A percentile compares a stretch with the other conserved stretches of the same genome.
Conservation (phyloP, 306 rosid species). For the Castanea crenata region DNA sequence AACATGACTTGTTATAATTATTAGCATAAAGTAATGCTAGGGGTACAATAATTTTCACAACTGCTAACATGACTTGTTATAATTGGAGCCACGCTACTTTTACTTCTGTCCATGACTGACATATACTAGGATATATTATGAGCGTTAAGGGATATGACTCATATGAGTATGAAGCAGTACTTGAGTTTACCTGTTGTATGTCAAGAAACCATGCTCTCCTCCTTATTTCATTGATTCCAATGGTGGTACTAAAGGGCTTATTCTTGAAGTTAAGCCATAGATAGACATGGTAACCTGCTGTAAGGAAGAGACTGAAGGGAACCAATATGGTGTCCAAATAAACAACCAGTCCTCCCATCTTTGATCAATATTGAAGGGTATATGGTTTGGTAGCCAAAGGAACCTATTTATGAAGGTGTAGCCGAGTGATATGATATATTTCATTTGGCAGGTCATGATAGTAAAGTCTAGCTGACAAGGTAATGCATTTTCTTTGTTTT, state of each 20-base stretch:
- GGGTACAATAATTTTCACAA: too few species aligned
- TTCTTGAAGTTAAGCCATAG: constrained; percentile 61
- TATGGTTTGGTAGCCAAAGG: neutral
- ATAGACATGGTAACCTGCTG: constrained; percentile 63
- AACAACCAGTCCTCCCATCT: constrained; percentile 42
- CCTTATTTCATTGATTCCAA: constrained; percentile 44
- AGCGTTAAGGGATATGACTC: neutral
- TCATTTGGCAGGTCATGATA: neutral
- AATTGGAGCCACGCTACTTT: too few species aligned
- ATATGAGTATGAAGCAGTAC: neutral
- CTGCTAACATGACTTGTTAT: too few species aligned
- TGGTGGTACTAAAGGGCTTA: constrained; percentile 56
- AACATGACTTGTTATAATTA: too few species aligned
- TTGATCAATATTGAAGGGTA: neutral
- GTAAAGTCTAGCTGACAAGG: constrained; percentile 26
- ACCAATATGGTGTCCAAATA: constrained; percentile 63
- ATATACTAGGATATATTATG: neutral
- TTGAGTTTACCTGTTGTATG: constrained; percentile 42
- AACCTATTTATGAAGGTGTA: neutral
- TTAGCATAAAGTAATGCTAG: too few species aligned
- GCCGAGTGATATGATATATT: neutral
- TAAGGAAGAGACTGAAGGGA: constrained; percentile 56
- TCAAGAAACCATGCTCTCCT: constrained; percentile 58
- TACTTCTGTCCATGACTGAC: too few species aligned
- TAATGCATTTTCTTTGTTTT: constrained; percentile 9